These are phyloP conservation scores for Talaromyces albobiverticillius DNA, from an alignment of 2,329 filamentous ascomycete genomes.

Conservation along the genomic window DNA sequence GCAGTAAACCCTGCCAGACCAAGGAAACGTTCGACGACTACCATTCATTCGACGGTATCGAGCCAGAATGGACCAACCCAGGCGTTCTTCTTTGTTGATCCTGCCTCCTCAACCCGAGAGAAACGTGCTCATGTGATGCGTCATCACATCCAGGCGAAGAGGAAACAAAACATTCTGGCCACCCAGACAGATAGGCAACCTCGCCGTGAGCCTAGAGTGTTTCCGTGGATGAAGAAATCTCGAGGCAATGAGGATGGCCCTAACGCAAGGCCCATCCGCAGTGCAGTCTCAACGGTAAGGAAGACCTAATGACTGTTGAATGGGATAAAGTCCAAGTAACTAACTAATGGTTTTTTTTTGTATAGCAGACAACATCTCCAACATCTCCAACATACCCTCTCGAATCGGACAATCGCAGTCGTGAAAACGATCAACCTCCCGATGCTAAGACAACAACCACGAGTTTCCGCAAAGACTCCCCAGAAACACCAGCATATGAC, in stretches of 20 bases:
- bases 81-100: constrained; percentile 41
- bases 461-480: constrained; percentile 31
- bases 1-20: constrained; percentile 20
- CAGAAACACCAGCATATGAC: constrained; percentile 27
- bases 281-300: neutral
- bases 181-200: constrained; percentile 17
- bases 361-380: neutral
- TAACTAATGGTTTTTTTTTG: neutral
- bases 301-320: neutral
- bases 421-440: neutral
- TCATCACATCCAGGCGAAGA: constrained; percentile 43
- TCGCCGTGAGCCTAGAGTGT: constrained; percentile 18
- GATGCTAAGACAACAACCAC: constrained; percentile 25
- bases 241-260: constrained; percentile 1
- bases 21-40: constrained; percentile 24
- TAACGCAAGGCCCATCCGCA: constrained; percentile 2
- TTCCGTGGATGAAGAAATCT: constrained; percentile 25
- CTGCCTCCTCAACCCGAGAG: constrained; percentile 38
- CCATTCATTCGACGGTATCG: neutral
- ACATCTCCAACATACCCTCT: neutral
- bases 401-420: neutral
- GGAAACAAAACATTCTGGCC: constrained; percentile 29
- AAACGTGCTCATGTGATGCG: constrained; percentile 46
- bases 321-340: neutral
- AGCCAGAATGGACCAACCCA: constrained; percentile 26